Percentiles rank a stretch among this genome's conserved stretches.
phyloP scores from a whole-genome alignment of 1,284 basidiomycete genomes.

The Chiua sp. region DNA sequence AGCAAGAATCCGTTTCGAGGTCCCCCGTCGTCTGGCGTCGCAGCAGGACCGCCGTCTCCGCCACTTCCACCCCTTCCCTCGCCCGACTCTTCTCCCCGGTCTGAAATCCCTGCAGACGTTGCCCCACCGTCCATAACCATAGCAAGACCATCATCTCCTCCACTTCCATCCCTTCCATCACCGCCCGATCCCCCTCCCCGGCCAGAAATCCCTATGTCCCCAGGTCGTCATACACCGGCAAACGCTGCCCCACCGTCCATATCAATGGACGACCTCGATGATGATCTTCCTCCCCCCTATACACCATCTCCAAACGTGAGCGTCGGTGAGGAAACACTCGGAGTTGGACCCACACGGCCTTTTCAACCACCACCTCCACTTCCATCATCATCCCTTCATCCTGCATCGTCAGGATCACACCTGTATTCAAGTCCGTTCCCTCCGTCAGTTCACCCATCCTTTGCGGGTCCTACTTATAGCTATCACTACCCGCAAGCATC shows the following conservation, averaged over 20 bases:
- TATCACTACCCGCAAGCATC: not conserved
- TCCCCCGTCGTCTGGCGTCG: not conserved
- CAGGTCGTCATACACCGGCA: not conserved
- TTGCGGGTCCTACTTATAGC: not conserved
- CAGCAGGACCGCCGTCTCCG: no score
- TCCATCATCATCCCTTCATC: constrained; percentile 2
- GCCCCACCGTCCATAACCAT: no score
- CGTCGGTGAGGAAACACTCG: constrained; percentile 64
- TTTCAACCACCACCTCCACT: constrained; percentile 53
- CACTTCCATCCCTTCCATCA: constrained; percentile 14
- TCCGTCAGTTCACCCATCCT: not conserved
- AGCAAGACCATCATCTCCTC: constrained; percentile 9
- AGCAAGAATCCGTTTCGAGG: constrained; percentile 27
- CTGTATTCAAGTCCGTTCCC: constrained; percentile 1
- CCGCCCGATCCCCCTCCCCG: not conserved
- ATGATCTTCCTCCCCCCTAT: constrained; percentile 71
- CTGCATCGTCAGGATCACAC: not conserved
- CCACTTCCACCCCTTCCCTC: no score
- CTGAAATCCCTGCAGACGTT: no score
- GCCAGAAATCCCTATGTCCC: not conserved
- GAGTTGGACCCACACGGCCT: constrained; percentile 64
- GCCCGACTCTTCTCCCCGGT: no score
- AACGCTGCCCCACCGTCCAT: not conserved
- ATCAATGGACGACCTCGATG: constrained; percentile 26
- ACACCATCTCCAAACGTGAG: constrained; percentile 56